A percentile compares a stretch with the other conserved stretches of the same genome.
Conservation (phyloP, 2,329 filamentous ascomycete genomes). For the Aphanocladium album region DNA sequence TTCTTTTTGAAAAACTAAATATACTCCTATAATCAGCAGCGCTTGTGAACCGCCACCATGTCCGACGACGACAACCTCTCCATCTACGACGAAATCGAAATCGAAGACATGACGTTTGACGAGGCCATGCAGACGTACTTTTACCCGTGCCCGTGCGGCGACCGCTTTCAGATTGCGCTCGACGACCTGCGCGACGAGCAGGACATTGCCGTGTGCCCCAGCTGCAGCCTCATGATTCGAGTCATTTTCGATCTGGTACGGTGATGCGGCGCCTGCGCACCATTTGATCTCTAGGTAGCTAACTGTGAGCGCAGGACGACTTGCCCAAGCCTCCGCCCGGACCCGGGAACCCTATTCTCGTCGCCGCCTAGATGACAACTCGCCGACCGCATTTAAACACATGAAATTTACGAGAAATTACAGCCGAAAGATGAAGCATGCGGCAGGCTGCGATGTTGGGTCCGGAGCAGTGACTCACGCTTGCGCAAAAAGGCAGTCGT, state of each 20-base stretch:
- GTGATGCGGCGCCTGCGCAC: no score
- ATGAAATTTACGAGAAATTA: not conserved
- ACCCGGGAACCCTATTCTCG: slow-evolving; percentile 29
- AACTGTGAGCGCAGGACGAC: slow-evolving; percentile 32
- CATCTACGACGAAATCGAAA: slow-evolving; percentile 97
- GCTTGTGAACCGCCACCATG: slow-evolving; percentile 41
- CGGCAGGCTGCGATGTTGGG: no score
- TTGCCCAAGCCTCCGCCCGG: slow-evolving; percentile 36
- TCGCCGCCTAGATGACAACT: slow-evolving; percentile 32
- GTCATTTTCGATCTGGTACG: slow-evolving; percentile 86
- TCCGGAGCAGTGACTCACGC: no score
- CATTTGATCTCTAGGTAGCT: not conserved
- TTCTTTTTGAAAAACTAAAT: no score
- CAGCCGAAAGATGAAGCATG: not conserved
- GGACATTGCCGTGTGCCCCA: slow-evolving; percentile 95
- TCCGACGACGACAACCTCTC: slow-evolving; percentile 58
- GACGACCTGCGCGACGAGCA: slow-evolving; percentile 80
- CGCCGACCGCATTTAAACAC: not conserved
- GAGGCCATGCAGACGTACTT: slow-evolving; percentile 79
- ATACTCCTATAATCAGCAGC: no score
- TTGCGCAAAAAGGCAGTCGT: no score
- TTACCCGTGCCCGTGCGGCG: slow-evolving; percentile 95
- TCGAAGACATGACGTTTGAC: slow-evolving; percentile 97
- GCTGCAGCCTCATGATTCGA: slow-evolving; percentile 92
- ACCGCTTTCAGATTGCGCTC: slow-evolving; percentile 87